Conservation (phyloP, 768 basidiomycete species). For the Dioszegia hungarica region DNA sequence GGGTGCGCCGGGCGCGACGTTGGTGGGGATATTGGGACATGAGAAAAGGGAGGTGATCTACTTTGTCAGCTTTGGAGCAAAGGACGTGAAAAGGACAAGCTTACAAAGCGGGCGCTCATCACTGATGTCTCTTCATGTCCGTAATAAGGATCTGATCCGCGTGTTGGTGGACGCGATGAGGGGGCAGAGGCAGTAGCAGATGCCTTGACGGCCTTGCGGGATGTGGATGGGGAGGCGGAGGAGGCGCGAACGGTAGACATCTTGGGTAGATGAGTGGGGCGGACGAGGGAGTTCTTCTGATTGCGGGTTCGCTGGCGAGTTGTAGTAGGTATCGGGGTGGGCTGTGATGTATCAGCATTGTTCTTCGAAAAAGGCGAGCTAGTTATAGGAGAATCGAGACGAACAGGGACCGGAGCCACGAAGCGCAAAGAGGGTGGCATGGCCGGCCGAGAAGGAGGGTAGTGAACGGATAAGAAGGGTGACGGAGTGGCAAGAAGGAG, state of each 20-base stretch:
- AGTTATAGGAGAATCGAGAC: not conserved
- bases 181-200: constrained; percentile 39
- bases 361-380: not conserved
- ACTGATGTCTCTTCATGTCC: constrained; percentile 71
- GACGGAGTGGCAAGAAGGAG: too few species aligned
- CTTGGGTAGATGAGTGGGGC: constrained; percentile 1
- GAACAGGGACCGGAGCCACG: constrained; percentile 1
- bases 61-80: constrained; percentile 2
- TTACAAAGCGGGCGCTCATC: constrained; percentile 63
- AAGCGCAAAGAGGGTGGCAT: not conserved
- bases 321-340: not conserved
- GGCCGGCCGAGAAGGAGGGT: not conserved
- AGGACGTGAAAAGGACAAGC: constrained; percentile 9
- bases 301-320: not conserved
- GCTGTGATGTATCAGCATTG: not conserved
- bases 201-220: constrained; percentile 34
- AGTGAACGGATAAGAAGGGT: not conserved
- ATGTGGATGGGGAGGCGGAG: constrained; percentile 34
- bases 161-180: constrained; percentile 25
- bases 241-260: constrained; percentile 21
- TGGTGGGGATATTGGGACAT: constrained; percentile 74
- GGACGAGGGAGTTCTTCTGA: not conserved
- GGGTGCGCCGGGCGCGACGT: constrained; percentile 53
- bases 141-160: constrained; percentile 53
- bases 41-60: constrained; percentile 74